Conservation (phyloP, 371 early-diverging fungal species). For the Synchytrium microbalum region DNA sequence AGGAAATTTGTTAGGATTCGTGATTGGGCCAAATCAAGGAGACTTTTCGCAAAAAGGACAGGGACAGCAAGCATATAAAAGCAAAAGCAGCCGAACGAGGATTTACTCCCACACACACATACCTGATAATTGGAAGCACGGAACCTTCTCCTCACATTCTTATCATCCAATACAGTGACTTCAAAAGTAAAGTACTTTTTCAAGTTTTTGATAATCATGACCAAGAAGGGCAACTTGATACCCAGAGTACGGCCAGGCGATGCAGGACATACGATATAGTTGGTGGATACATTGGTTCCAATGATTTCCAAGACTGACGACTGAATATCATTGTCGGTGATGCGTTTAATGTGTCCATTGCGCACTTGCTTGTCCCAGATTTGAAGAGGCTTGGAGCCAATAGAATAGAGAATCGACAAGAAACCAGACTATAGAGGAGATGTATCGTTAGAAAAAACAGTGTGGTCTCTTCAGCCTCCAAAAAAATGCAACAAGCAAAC, state of each 20-base stretch:
- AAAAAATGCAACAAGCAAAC: background rate
- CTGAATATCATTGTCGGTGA: slow-evolving; percentile 74
- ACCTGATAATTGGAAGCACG: slow-evolving; percentile 90
- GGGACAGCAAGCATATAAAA: background rate
- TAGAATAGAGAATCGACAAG: slow-evolving; percentile 78
- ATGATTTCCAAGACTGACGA: slow-evolving; percentile 73
- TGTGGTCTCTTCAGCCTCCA: background rate
- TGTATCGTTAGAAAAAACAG: background rate
- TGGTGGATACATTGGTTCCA: slow-evolving; percentile 70
- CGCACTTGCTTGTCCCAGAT: slow-evolving; percentile 69
- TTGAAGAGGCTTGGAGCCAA: slow-evolving; percentile 80
- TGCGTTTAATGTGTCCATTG: slow-evolving; percentile 65
- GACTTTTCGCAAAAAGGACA: background rate
- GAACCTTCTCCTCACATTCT: slow-evolving; percentile 67
- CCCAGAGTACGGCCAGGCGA: slow-evolving; percentile 70
- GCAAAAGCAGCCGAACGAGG: background rate
- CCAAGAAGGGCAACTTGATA: slow-evolving; percentile 82
- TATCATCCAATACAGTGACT: slow-evolving; percentile 76
- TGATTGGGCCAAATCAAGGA: background rate
- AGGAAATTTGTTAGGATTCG: background rate
- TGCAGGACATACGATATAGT: slow-evolving; percentile 82
- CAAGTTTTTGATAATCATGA: slow-evolving; percentile 78
- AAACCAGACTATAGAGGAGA: slow-evolving; percentile 62
- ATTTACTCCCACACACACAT: slow-evolving; percentile 1
- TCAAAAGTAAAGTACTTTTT: slow-evolving; percentile 88